These are phyloP conservation scores for Botrytis deweyae DNA, from an alignment of 2,329 filamentous ascomycete genomes.

Conservation along the genomic window DNA sequence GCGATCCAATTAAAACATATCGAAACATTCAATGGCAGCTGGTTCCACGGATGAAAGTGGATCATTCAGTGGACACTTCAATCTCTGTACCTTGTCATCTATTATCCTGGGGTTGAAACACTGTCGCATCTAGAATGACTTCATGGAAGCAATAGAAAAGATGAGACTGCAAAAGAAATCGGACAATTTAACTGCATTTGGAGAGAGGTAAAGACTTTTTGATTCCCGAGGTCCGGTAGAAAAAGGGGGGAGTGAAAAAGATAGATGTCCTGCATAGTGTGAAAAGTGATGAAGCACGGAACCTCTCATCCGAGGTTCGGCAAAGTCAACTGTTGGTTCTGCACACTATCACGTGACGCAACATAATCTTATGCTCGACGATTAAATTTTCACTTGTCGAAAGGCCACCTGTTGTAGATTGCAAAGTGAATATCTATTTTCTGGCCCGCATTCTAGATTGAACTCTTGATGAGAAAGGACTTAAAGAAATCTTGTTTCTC, in stretches of 20 bases:
- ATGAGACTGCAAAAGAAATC: neutral
- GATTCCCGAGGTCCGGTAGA: neutral
- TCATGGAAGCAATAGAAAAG: neutral
- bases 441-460: no score
- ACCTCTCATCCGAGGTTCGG: neutral
- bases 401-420: neutral
- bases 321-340: neutral
- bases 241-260: neutral
- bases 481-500: neutral
- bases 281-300: neutral
- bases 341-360: neutral
- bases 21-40: neutral
- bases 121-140: neutral
- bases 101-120: neutral
- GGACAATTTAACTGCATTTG: neutral
- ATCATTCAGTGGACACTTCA: neutral
- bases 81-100: neutral
- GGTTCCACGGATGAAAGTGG: neutral
- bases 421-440: neutral
- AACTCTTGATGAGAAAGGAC: no score
- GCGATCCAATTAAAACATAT: neutral
- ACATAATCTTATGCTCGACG: neutral
- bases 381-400: neutral
- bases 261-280: neutral
- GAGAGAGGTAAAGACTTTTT: neutral